Percentiles rank a stretch among this genome's conserved stretches.
Evolutionary conservation across 805 yeast genomes (phyloP).

Genomic region (Yamadazyma nakazawae): DNA sequence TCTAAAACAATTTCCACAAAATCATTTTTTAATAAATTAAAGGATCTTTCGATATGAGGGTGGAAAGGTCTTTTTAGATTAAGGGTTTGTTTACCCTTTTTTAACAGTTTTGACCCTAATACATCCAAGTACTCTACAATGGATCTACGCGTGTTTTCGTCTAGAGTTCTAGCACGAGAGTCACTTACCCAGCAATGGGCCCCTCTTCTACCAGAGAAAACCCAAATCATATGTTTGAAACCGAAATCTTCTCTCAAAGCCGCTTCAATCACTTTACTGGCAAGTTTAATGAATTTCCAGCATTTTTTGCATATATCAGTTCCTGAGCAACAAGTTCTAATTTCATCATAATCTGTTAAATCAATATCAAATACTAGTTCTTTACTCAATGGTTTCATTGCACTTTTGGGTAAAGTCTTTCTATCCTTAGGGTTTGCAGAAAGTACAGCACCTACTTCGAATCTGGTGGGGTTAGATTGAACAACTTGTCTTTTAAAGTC

Average conservation of each 20-base stretch:
- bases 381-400: constrained; percentile 77
- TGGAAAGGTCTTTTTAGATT: constrained; percentile 76
- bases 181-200: constrained; percentile 99
- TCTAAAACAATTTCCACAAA: constrained; percentile 65
- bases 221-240: constrained; percentile 84
- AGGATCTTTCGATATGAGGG: constrained; percentile 79
- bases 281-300: constrained; percentile 89
- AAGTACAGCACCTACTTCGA: constrained; percentile 93
- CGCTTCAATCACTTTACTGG: constrained; percentile 67
- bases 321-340: constrained; percentile 89
- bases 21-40: constrained; percentile 58
- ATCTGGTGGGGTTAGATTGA: constrained; percentile 77
- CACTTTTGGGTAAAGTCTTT: constrained; percentile 68
- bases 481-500: constrained; percentile 80
- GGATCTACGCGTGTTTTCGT: constrained; percentile 71
- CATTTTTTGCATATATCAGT: constrained; percentile 84
- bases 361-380: constrained; percentile 96
- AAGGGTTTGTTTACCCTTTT: constrained; percentile 46
- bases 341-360: constrained; percentile 92
- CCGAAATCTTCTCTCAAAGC: constrained; percentile 88
- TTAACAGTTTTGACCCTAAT: constrained; percentile 34
- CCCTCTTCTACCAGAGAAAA: constrained; percentile 97
- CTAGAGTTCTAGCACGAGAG: constrained; percentile 67
- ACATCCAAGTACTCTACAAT: constrained; percentile 84
- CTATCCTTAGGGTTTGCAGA: constrained; percentile 84